Conservation (phyloP, 768 basidiomycete genomes). For the Cystobasidium onofrii region DNA sequence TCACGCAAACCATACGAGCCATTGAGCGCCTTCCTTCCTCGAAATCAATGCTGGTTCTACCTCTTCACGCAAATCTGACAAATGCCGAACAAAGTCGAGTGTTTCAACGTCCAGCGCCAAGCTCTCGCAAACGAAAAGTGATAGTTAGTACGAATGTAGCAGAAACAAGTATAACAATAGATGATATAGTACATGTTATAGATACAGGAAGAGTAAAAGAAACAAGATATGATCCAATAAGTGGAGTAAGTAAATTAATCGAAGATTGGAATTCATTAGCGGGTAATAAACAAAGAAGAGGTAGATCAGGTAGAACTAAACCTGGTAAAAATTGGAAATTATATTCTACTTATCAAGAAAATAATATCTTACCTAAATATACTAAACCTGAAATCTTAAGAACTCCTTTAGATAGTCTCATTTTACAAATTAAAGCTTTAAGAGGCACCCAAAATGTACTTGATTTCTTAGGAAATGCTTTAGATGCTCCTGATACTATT, state of each 20-base stretch:
- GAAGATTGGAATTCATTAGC: conserved; percentile 74
- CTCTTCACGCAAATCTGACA: conserved; percentile 81
- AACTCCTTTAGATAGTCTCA: conserved; percentile 73
- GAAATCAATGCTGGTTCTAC: conserved; percentile 49
- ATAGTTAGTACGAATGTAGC: conserved; percentile 87
- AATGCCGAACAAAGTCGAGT: conserved; percentile 72
- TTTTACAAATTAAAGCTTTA: conserved; percentile 71
- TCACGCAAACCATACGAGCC: conserved; percentile 44
- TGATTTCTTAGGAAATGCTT: conserved; percentile 63
- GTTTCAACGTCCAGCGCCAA: conserved; percentile 55
- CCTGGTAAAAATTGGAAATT: conserved; percentile 80
- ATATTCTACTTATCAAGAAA: conserved; percentile 66
- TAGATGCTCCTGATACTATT: conserved; percentile 68
- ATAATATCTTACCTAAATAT: conserved; percentile 57
- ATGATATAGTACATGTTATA: conserved; percentile 88
- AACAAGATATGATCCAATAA: conserved; percentile 70
- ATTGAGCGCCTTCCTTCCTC: conserved; percentile 39
- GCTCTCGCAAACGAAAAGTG: conserved; percentile 59
- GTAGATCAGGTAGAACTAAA: conserved; percentile 68
- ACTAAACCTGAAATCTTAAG: conserved; percentile 81
- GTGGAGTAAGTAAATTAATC: conserved; percentile 63
- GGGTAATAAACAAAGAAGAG: conserved; percentile 71
- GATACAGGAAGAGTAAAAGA: conserved; percentile 84
- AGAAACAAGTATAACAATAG: conserved; percentile 61
- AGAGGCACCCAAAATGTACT: conserved; percentile 69